Base-by-base conservation (phyloP, 2,329 filamentous ascomycete species). In the Pseudogymnoascus sp. region DNA sequence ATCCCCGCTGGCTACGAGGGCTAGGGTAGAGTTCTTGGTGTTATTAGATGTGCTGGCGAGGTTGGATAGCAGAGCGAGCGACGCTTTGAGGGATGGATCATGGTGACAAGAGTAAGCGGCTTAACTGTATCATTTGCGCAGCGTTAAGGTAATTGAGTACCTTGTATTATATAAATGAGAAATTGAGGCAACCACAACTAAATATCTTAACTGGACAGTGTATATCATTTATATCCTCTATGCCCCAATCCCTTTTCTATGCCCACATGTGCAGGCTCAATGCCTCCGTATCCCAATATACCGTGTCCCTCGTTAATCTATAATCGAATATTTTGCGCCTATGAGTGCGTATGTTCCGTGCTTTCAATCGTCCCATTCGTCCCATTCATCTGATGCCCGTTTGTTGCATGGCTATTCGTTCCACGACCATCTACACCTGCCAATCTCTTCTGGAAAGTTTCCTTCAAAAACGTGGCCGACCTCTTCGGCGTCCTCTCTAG, bases 51-150 rank as follows among this genome's bases (percentile, higher is more conserved):
- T 78, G 6, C 65, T 78, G 30, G 73, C 76, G 2, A 67, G 74
- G 12, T 65, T 78, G 4, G 75, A 78, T 43, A 77, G 75, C 0
- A 77, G 75, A 57, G 75, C 76, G 2, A 78, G 76, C 0, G 74
- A 77, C 67, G 72, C 75, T 1, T 64, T 78, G 3, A 69, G 70
- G 57, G 74, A 65, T 58, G 68, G 68, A 18, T 72, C 71, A 0
- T 54, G 30, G 43, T 59, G 22, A 30, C 37, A 62, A 4, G 18
- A 37, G n/a, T 22, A 54, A 41, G 20, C n/a, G 12, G 41, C 36
- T 37, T 47, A 14, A 8, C 9, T 50, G 43, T 30, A 18, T 50
- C 5, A 18, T 50, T 22, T 18, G 25, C 25, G n/a, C 9, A 25
- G 25, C 25, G 43, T 30, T 50, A 25, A 25, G 43, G 25, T 28